These are phyloP conservation scores for Apiospora koreana DNA, from an alignment of 2,329 filamentous ascomycete genomes.

Conservation along the genomic window DNA sequence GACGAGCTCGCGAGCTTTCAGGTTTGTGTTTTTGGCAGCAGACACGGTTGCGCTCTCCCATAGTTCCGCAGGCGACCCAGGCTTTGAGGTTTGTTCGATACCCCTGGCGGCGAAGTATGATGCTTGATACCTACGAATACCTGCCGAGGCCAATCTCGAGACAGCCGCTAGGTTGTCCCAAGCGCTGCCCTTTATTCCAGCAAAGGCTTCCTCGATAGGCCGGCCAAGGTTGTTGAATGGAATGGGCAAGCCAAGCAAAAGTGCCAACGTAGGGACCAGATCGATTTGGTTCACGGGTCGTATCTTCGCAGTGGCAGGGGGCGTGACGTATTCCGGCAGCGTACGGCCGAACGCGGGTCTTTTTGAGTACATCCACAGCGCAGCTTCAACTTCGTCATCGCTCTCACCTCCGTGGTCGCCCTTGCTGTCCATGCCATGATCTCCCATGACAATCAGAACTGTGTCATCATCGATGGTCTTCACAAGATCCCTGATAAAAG, in stretches of 20 bases:
- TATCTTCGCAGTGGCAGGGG: slow-evolving; percentile 73
- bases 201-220: slow-evolving; percentile 93
- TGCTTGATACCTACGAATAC: slow-evolving; percentile 85
- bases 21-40: slow-evolving; percentile 40
- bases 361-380: slow-evolving; percentile 98
- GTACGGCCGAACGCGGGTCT: slow-evolving; percentile 80
- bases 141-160: slow-evolving; percentile 75
- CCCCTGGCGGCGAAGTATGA: slow-evolving; percentile 77
- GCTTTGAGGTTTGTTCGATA: slow-evolving; percentile 60
- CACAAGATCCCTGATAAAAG: slow-evolving; percentile 72
- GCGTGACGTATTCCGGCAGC: slow-evolving; percentile 55
- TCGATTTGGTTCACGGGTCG: slow-evolving; percentile 85
- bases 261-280: slow-evolving; percentile 85
- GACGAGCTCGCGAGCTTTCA: slow-evolving; percentile 39
- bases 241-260: slow-evolving; percentile 88
- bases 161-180: slow-evolving; percentile 79
- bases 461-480: slow-evolving; percentile 79
- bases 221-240: slow-evolving; percentile 94
- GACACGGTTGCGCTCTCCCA: slow-evolving; percentile 55
- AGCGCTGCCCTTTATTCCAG: slow-evolving; percentile 66
- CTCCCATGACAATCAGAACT: slow-evolving; percentile 93
- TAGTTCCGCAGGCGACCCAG: slow-evolving; percentile 53
- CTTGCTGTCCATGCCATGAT: slow-evolving; percentile 97
- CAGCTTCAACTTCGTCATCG: slow-evolving; percentile 91
- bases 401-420: slow-evolving; percentile 98